Evolutionary conservation across 1,284 basidiomycete species (phyloP), one percentile per base, ranked within the genome.

Genomic region (Neonothopanus nambi): DNA sequence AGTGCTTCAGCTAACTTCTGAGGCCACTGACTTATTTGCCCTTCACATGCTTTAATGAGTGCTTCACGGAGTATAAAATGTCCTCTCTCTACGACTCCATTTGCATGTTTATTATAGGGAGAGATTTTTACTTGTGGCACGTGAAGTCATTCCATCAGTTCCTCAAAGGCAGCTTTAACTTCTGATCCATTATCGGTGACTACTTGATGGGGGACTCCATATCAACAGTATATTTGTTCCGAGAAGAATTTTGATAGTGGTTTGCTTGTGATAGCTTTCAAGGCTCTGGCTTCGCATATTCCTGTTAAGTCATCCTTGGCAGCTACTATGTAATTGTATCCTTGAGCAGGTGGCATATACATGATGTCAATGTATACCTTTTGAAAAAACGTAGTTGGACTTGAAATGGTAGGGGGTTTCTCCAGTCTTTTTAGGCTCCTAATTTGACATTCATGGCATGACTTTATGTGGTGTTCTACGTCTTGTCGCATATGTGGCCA

Each of bases 391-490:
- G 63, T 56, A 0, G 65, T 63, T 0, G 72, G 70, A 1, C 51
- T 38, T 20, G 68, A 54, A n/a, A 73, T 56, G 3, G 57, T 62
- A 5, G 66, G 66, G 0, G 72, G 72, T 5, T 73, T 62, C 11
- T 60, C 45, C 8, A 72, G 35, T n/a, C 68, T 61, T 7, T 62
- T 44, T 0, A 57, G 60, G 15, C 64, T 64, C 2, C 64, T 54
- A 0, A 64, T 17, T 51, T 76, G 73, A 48, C 75, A 76, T 35
- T 64, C 37, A 38, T 73, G 67, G 55, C 74, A 76, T 0, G 72
- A 70, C 0, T 52, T 24, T 3, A 76, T 52, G 48, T 66, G 70
- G 63, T 67, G 67, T 1, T 62, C 48, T 8, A 74, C 55, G 48
- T 76, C 66, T 0, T 52, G 40, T 2, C 62, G 36, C 15, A 67